Evolutionary conservation across 495 filamentous ascomycete species (phyloP), one percentile per base, ranked within the genome.

Genomic region (Penicillium turbatum): DNA sequence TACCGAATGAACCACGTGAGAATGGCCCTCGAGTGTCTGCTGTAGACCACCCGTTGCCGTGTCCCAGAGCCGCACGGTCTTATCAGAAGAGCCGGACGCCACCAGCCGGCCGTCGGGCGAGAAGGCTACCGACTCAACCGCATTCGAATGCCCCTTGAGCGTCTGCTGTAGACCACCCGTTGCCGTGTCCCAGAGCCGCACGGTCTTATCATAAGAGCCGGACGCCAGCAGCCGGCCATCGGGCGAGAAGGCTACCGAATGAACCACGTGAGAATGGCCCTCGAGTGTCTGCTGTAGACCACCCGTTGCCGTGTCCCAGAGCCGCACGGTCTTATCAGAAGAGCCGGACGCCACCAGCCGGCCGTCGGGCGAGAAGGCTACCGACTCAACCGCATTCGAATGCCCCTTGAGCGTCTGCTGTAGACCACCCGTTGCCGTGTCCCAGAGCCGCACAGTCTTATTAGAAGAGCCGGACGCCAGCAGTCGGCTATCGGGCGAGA

Each of bases 41-140:
- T 24, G 21, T 24, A 4, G 21, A 24, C 21, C 21, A 24, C 32
- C 32, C 12, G 32, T 35, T 5, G 9, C 32, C 12, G 12, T 10
- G 53, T 74, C 62, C 71, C 65, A 73, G 50, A 73, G 53, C 46
- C 55, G 56, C 19, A 74, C 54, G 11, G 26, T 39, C 0, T 53
- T 10, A 50, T 73, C 63, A 0, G 0, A 0, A 10, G 56, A 64
- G 35, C 47, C 53, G 0, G 65, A 62, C n/a, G 64, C 65, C 12
- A 68, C 36, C 10, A 57, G 32, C 15, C 30, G 44, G 42, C 55
- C 59, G 40, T 66, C 57, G 26, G 57, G 55, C 8, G 70, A 73
- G 57, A 68, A 70, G 16, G 56, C 57, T 32, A 68, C 54, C 10
- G 60, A 56, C 2, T 4, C 2, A 24, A 24, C 2, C 21, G 2